Conservation (phyloP, 2,329 filamentous ascomycete species). For the Aspergillus quadricinctus region DNA sequence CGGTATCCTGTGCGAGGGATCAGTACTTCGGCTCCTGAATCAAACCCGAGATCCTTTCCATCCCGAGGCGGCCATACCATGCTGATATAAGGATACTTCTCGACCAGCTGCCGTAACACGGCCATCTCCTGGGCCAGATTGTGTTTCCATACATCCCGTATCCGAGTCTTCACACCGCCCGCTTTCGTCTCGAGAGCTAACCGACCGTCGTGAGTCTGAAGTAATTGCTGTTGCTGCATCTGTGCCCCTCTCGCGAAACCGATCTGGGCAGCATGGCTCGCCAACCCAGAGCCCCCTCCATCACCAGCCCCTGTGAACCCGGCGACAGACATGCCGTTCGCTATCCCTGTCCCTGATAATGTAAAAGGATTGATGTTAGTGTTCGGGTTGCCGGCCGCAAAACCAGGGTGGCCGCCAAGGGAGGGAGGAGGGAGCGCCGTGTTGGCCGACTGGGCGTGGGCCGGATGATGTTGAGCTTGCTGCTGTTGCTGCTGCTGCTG, state of each 20-base stretch:
- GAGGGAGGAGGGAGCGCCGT: slow-evolving; percentile 51
- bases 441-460: slow-evolving; percentile 43
- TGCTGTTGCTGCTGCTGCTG: slow-evolving; percentile 43
- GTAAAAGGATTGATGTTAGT: slow-evolving; percentile 64
- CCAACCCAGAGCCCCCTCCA: slow-evolving; percentile 64
- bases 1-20: slow-evolving; percentile 67
- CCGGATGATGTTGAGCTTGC: slow-evolving; percentile 42
- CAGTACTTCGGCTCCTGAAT: neutral
- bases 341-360: slow-evolving; percentile 44
- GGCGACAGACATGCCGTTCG: slow-evolving; percentile 56
- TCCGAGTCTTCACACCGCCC: slow-evolving; percentile 66
- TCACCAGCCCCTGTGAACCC: slow-evolving; percentile 56
- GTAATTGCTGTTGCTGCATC: slow-evolving; percentile 56
- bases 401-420: slow-evolving; percentile 65
- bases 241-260: slow-evolving; percentile 73
- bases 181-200: slow-evolving; percentile 52
- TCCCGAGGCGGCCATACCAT: slow-evolving; percentile 60
- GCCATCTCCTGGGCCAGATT: slow-evolving; percentile 92
- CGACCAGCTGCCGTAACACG: slow-evolving; percentile 72
- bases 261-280: slow-evolving; percentile 82
- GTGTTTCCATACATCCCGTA: slow-evolving; percentile 93
- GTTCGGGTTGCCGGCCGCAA: slow-evolving; percentile 60
- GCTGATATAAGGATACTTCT: slow-evolving; percentile 91
- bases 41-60: neutral
- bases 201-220: slow-evolving; percentile 49